Conservation (phyloP, 768 basidiomycete species). For the Mycena kentingensis region DNA sequence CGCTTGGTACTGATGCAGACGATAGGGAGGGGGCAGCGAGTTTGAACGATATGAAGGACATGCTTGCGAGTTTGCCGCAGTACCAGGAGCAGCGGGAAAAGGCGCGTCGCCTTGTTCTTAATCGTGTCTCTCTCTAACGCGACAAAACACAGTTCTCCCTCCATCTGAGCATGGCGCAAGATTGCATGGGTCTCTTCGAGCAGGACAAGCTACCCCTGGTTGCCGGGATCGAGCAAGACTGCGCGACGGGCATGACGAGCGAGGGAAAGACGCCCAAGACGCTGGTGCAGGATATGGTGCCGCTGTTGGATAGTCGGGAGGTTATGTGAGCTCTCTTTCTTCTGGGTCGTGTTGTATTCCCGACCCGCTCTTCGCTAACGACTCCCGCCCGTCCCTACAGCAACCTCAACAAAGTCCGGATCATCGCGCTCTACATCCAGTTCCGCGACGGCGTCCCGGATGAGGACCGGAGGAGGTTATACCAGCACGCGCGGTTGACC, state of each 20-base stretch:
- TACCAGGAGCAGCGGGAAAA: slow-evolving; percentile 95
- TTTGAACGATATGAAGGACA: slow-evolving; percentile 98
- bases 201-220: slow-evolving; percentile 79
- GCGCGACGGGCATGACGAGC: slow-evolving; percentile 87
- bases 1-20: too few relatives aligned
- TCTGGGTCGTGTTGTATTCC: slow-evolving; percentile 1
- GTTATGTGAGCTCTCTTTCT: slow-evolving; percentile 63
- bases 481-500: slow-evolving; percentile 89
- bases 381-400: too few relatives aligned
- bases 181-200: slow-evolving; percentile 94
- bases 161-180: slow-evolving; percentile 96
- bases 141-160: slow-evolving; percentile 76
- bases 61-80: slow-evolving; percentile 93
- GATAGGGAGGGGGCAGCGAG: slow-evolving; percentile 84
- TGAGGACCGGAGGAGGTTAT: slow-evolving; percentile 90
- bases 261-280: slow-evolving; percentile 95
- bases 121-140: too few relatives aligned
- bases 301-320: slow-evolving; percentile 83
- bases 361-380: slow-evolving; percentile 2
- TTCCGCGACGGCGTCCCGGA: slow-evolving; percentile 97
- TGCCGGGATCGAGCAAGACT: slow-evolving; percentile 94
- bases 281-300: slow-evolving; percentile 98
- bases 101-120: slow-evolving; percentile 42
- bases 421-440: slow-evolving; percentile 94
- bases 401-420: slow-evolving; percentile 90